phyloP scores from a whole-genome alignment of 768 basidiomycete genomes.

The Kwoniella pini region DNA sequence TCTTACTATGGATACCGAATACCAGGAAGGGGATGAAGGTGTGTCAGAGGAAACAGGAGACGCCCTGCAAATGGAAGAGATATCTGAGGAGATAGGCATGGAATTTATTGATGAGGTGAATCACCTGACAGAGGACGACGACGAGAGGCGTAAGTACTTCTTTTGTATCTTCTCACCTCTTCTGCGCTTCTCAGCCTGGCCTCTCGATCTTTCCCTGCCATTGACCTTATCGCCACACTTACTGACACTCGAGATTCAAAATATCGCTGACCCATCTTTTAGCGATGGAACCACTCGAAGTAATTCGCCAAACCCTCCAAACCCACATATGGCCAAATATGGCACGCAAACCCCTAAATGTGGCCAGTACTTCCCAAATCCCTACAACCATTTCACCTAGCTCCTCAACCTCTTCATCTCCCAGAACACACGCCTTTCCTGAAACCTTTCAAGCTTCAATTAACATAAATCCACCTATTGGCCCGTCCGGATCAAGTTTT shows the following conservation, averaged over 20 bases:
- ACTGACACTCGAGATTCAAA: too few species aligned
- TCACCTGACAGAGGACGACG: slow-evolving; percentile 32
- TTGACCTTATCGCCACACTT: too few species aligned
- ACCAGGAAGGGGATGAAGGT: slow-evolving; percentile 28
- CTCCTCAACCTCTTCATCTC: slow-evolving; percentile 2
- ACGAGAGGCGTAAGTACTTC: slow-evolving; percentile 38
- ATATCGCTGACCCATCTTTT: too few species aligned
- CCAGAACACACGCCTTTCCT: slow-evolving; percentile 20
- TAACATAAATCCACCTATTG: background rate
- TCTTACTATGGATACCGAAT: slow-evolving; percentile 1
- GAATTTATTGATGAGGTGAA: slow-evolving; percentile 23
- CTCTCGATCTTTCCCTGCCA: too few species aligned
- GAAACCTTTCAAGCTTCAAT: slow-evolving; percentile 13
- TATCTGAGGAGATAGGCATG: slow-evolving; percentile 26
- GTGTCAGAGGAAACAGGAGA: background rate
- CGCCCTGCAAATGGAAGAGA: background rate
- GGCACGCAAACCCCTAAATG: slow-evolving; percentile 32
- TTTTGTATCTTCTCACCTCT: background rate
- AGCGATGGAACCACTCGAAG: slow-evolving; percentile 36
- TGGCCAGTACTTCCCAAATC: background rate
- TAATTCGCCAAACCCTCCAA: slow-evolving; percentile 41
- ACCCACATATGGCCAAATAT: slow-evolving; percentile 50
- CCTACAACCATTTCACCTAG: background rate
- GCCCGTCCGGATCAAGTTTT: slow-evolving; percentile 13
- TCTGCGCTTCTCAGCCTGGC: too few species aligned